Conservation (phyloP, 2,329 filamentous ascomycete genomes). For the Colletotrichum ledebouriae region DNA sequence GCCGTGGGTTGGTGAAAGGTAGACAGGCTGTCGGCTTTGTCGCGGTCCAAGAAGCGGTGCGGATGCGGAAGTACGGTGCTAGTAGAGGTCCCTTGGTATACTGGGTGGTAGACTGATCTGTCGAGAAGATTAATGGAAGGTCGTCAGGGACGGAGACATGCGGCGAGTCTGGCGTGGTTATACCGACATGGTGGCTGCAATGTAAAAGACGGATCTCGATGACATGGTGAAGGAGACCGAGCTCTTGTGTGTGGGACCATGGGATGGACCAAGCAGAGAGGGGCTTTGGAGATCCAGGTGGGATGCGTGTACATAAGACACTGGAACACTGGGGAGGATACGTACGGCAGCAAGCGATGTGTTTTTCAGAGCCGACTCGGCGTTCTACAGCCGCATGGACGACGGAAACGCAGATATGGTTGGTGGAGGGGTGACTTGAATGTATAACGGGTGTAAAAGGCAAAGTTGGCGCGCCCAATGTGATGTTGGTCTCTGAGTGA, state of each 20-base stretch:
- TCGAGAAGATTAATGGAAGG: constrained; percentile 24
- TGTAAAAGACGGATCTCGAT: constrained; percentile 42
- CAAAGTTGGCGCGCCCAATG: constrained; percentile 1
- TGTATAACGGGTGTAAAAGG: neutral
- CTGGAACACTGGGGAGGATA: constrained; percentile 32
- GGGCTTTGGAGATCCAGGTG: constrained; percentile 40
- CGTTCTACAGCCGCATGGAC: constrained; percentile 36
- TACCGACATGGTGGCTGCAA: constrained; percentile 39
- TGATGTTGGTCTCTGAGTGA: constrained; percentile 2
- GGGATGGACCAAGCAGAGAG: constrained; percentile 41
- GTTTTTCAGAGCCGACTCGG: constrained; percentile 33
- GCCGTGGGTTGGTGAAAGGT: neutral
- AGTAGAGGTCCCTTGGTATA: constrained; percentile 1
- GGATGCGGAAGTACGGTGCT: neutral
- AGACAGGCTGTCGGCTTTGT: neutral
- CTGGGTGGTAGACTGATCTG: constrained; percentile 6
- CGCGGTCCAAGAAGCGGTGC: neutral
- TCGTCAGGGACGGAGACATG: constrained; percentile 23
- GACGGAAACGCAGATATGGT: constrained; percentile 20
- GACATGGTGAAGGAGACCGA: constrained; percentile 43
- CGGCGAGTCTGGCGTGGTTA: constrained; percentile 42
- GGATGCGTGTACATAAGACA: constrained; percentile 28
- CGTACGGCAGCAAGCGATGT: constrained; percentile 29
- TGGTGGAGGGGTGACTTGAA: neutral
- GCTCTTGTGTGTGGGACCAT: constrained; percentile 43